Conservation (phyloP, 2,329 filamentous ascomycete genomes). For the Zymoseptoria crescenta region DNA sequence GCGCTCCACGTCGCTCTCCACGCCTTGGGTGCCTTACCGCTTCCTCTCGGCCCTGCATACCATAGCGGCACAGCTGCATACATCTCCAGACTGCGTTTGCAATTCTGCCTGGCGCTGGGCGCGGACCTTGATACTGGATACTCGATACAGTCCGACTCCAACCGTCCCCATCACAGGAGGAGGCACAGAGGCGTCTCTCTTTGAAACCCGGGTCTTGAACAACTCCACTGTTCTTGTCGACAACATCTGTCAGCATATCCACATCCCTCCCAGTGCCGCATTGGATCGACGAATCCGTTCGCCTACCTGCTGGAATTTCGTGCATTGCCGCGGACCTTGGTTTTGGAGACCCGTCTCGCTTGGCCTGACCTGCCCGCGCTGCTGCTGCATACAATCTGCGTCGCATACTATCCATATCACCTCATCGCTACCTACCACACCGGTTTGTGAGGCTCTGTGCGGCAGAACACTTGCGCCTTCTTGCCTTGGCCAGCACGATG, state of each 20-base stretch:
- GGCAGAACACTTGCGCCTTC: neutral
- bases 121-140: neutral
- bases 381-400: neutral
- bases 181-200: neutral
- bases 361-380: neutral
- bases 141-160: neutral
- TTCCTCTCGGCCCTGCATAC: neutral
- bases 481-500: conserved; percentile 11
- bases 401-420: neutral
- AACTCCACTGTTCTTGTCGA: neutral
- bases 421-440: neutral
- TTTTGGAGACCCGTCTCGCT: neutral
- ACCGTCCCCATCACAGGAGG: neutral
- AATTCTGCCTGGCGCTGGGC: neutral
- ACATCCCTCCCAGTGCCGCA: neutral
- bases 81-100: neutral
- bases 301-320: neutral
- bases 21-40: neutral
- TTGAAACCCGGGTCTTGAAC: neutral
- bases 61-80: neutral
- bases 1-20: neutral
- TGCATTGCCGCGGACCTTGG: neutral
- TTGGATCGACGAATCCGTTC: neutral
- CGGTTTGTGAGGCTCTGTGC: neutral
- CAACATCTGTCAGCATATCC: neutral